Base-by-base conservation (phyloP, 2,329 filamentous ascomycete genomes). In the Apiospora arundinis region DNA sequence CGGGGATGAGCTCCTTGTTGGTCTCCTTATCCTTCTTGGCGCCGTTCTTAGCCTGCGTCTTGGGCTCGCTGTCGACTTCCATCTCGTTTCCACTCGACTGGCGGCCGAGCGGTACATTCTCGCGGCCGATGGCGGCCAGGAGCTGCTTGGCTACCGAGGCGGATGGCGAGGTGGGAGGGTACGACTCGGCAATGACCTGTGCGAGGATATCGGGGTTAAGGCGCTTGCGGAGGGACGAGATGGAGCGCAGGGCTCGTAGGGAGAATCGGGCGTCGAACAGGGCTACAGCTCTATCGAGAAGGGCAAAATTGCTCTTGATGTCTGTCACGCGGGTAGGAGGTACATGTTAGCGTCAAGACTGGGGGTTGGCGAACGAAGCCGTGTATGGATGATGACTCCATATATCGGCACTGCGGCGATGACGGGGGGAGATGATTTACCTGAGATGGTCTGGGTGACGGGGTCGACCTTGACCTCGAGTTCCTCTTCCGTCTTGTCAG, bases 251-350 rank as follows among this genome's bases (percentile, higher is more conserved):
- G 73, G 96, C 96, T 80, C 96, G 91, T 74, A 99, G 92, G 71
- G 95, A 94, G 85, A 98, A 99, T 86, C 96, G 92, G 72, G 95
- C 91, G 84, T 99, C 96, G 82, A 98, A 99, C 78, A 97, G 91
- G 75, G 92, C 88, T 75, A 99, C 95, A 75, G 95, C 96, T 79
- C 95, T 93, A 80, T 98, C 95, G 79, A 99, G 89, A 75, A 99
- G 89, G 69, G 91, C 90, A 81, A 98, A 98, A 85, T 97, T 98
- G 87, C 90, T 92, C 85, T 95, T 96, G 85, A 99, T 97, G 83
- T 98, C 96, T 98, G 80, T 49, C 71, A 72, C 68, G 18, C 52
- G 49, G 21, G 1, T 65, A 67, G 23, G 37, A 52, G 23, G 48
- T 37, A 66, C 9, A 37, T 23, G 56, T 69, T 68, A 46, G 52